Evolutionary conservation across 331 rosid species (phyloP).

Genomic region (Quercus phellos): DNA sequence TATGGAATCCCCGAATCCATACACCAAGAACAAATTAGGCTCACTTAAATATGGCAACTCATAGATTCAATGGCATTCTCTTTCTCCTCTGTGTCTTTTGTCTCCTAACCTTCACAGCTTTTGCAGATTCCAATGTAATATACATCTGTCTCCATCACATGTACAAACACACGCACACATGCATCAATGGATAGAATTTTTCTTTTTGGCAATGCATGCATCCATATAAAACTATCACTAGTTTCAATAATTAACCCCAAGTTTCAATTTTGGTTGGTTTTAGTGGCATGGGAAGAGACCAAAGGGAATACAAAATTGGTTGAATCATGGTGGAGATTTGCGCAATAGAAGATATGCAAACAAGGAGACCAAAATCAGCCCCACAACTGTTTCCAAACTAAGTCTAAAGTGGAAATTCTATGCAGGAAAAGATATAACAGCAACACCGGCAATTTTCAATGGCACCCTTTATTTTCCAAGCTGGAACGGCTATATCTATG

Average conservation of each 20-base stretch:
- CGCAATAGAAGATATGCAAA: slow-evolving; percentile 53
- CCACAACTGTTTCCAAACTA: slow-evolving; percentile 28
- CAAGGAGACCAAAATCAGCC: slow-evolving; percentile 44
- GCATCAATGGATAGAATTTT: too few relatives aligned
- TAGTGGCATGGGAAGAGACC: neutral
- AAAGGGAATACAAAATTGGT: slow-evolving; percentile 33
- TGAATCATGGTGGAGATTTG: slow-evolving; percentile 63
- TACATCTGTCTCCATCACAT: too few relatives aligned
- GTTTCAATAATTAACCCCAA: neutral
- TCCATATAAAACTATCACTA: neutral
- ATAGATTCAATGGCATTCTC: too few relatives aligned
- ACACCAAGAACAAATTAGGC: too few relatives aligned
- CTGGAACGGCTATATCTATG: slow-evolving; percentile 64
- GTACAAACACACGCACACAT: too few relatives aligned
- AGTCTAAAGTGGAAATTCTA: slow-evolving; percentile 49
- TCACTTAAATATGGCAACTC: too few relatives aligned
- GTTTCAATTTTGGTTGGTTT: neutral
- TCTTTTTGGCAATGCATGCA: neutral
- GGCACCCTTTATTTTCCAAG: slow-evolving; percentile 49
- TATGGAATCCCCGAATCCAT: too few relatives aligned
- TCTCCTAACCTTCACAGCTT: too few relatives aligned
- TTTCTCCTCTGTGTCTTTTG: too few relatives aligned
- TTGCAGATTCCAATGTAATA: too few relatives aligned
- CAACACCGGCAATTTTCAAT: slow-evolving; percentile 45
- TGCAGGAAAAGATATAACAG: slow-evolving; percentile 46